phyloP scores from a whole-genome alignment of 345 rosid genomes.

The Jatropha curcas region DNA sequence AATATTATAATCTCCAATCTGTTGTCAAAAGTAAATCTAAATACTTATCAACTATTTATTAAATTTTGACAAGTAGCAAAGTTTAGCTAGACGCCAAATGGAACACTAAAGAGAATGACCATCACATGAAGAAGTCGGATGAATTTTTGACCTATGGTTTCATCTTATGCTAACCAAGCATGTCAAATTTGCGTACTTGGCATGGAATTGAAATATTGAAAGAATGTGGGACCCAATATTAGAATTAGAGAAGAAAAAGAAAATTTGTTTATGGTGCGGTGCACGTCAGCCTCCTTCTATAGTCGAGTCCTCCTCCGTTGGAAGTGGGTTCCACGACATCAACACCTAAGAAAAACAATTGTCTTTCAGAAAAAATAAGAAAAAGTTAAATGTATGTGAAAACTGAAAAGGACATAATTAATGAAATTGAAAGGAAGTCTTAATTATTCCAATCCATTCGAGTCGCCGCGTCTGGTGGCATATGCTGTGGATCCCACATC shows the following conservation, averaged over 20 bases:
- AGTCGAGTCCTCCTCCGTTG: conserved; percentile 60
- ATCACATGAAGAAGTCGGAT: conserved; percentile 20
- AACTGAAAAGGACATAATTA: not conserved
- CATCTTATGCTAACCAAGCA: conserved; percentile 1
- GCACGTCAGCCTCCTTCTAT: conserved; percentile 52
- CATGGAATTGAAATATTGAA: conserved; percentile 9
- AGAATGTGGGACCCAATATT: conserved; percentile 16
- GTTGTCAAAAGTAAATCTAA: no score
- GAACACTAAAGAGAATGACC: not conserved
- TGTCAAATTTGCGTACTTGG: conserved; percentile 1
- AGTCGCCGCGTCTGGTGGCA: conserved; percentile 42
- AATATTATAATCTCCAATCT: no score
- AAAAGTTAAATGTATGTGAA: not conserved
- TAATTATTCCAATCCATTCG: conserved; percentile 21
- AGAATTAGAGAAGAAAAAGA: not conserved
- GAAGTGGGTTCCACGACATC: conserved; percentile 76
- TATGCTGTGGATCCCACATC: conserved; percentile 36
- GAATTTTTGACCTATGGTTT: conserved; percentile 13
- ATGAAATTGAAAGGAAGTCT: not conserved
- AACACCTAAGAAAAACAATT: conserved; percentile 11
- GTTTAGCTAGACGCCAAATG: conserved; percentile 8
- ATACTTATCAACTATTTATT: no score
- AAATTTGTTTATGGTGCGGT: conserved; percentile 38
- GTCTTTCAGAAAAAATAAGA: not conserved
- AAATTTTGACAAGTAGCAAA: no score